Evolutionary conservation across 2,329 filamentous ascomycete genomes (phyloP).

Genomic region (Pestalotiopsis sp.): DNA sequence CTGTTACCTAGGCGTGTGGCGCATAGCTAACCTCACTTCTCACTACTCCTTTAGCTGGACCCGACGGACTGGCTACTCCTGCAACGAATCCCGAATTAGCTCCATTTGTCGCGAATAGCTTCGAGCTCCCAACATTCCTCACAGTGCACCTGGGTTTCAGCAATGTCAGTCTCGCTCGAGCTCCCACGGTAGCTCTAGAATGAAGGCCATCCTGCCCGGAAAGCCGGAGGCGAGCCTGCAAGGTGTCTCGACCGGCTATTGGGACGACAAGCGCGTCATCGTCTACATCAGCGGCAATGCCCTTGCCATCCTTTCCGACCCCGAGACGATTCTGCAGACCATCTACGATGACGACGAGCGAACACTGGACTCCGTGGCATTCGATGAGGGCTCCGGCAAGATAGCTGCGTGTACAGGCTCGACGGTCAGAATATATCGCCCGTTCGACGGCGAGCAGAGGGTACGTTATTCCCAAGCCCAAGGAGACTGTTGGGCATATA

Average conservation of each 20-base stretch:
- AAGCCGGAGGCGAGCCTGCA: conserved; percentile 48
- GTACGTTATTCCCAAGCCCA: conserved; percentile 43
- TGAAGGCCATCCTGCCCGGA: conserved; percentile 49
- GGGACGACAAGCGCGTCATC: conserved; percentile 35
- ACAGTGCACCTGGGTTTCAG: conserved; percentile 14
- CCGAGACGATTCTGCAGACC: conserved; percentile 79
- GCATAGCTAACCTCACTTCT: not conserved
- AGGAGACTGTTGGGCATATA: conserved; percentile 2
- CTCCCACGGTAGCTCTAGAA: conserved; percentile 32
- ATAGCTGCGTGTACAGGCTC: conserved; percentile 73
- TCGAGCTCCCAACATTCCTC: not conserved
- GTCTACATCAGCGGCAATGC: conserved; percentile 88
- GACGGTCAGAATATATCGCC: conserved; percentile 75
- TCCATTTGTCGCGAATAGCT: not conserved
- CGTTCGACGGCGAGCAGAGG: conserved; percentile 73
- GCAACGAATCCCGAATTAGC: conserved; percentile 1
- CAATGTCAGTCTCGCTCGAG: conserved; percentile 25
- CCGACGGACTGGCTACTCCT: not conserved
- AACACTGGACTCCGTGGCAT: conserved; percentile 69
- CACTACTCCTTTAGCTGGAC: not conserved
- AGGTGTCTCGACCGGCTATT: conserved; percentile 46
- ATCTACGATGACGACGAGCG: conserved; percentile 79
- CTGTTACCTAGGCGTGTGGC: not conserved
- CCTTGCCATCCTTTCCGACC: conserved; percentile 77
- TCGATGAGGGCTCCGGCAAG: conserved; percentile 82